Conservation (phyloP, 176 grass and related monocot genomes). For the Aegilops sharonensis region DNA sequence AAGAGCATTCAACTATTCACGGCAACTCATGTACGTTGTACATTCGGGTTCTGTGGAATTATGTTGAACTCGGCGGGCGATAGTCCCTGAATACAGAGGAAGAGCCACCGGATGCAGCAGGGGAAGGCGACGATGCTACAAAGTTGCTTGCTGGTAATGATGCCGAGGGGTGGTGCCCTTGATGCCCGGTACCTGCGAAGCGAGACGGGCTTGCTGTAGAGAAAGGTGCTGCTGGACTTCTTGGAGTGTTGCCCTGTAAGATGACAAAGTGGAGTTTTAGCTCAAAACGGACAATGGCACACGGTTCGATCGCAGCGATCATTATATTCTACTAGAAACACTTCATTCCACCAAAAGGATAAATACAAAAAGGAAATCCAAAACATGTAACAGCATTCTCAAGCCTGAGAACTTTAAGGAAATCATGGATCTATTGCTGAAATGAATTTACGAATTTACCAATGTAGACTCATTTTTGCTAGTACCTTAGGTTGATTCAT, state of each 20-base stretch:
- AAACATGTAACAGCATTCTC: not conserved
- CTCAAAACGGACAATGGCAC: not conserved
- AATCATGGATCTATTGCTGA: not conserved
- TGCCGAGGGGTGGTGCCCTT: conserved; percentile 57
- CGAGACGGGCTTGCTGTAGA: conserved; percentile 59
- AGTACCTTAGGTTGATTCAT: not conserved
- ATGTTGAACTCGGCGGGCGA: conserved; percentile 46
- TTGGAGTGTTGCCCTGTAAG: conserved; percentile 49
- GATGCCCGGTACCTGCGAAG: conserved; percentile 55
- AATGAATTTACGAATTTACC: not conserved
- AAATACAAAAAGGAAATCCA: not conserved
- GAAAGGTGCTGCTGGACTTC: conserved; percentile 47
- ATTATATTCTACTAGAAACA: not conserved
- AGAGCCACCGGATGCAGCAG: conserved; percentile 68
- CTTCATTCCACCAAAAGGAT: not conserved
- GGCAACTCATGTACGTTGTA: not conserved
- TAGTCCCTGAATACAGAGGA: conserved; percentile 71
- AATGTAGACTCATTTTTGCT: not conserved
- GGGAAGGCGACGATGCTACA: conserved; percentile 71
- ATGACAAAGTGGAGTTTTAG: conserved; percentile 6
- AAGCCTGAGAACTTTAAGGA: not conserved
- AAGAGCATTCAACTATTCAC: not conserved
- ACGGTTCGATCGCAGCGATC: not conserved
- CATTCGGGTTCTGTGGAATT: not conserved
- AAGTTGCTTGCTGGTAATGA: conserved; percentile 58